Evolutionary conservation across 331 rosid species (phyloP).

Genomic region (Saraca asoca): DNA sequence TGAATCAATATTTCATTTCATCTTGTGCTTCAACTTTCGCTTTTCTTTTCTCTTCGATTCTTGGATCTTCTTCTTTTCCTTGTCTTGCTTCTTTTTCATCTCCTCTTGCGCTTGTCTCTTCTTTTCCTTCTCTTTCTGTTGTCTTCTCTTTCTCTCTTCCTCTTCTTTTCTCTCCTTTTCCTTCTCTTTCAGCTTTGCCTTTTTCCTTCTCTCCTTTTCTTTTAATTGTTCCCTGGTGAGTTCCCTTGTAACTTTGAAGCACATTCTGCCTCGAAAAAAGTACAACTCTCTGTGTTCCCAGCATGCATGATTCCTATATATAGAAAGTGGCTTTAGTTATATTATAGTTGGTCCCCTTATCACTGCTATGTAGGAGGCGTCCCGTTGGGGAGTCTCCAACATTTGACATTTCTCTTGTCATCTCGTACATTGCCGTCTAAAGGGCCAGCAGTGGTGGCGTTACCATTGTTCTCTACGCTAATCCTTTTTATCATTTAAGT

Average conservation of each 20-base stretch:
- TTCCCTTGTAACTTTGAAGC: slow-evolving; percentile 48
- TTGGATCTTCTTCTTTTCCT: slow-evolving; percentile 20
- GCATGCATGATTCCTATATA: not conserved
- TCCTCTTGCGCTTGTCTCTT: slow-evolving; percentile 14
- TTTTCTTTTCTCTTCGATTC: slow-evolving; percentile 22
- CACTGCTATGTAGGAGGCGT: too few species aligned
- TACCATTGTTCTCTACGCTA: too few species aligned
- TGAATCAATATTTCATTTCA: not conserved
- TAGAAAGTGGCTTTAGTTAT: not conserved
- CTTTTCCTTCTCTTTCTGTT: slow-evolving; percentile 16
- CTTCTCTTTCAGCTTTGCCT: not conserved
- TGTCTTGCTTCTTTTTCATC: slow-evolving; percentile 13
- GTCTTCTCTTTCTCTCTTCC: slow-evolving; percentile 7
- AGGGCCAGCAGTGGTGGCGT: too few species aligned
- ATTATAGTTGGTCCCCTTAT: too few species aligned
- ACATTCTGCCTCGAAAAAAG: slow-evolving; percentile 35
- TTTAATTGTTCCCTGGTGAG: slow-evolving; percentile 45
- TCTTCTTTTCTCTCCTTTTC: slow-evolving; percentile 13
- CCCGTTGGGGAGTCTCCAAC: too few species aligned
- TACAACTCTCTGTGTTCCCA: not conserved
- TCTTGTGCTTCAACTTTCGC: slow-evolving; percentile 1
- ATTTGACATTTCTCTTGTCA: too few species aligned
- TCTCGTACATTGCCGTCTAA: too few species aligned
- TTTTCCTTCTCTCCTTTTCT: slow-evolving; percentile 44
- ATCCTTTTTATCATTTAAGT: too few species aligned